A percentile compares a stretch with the other conserved stretches of the same genome.
Conservation (phyloP, 2,329 filamentous ascomycete species). For the Aspergillus viridinutans region DNA sequence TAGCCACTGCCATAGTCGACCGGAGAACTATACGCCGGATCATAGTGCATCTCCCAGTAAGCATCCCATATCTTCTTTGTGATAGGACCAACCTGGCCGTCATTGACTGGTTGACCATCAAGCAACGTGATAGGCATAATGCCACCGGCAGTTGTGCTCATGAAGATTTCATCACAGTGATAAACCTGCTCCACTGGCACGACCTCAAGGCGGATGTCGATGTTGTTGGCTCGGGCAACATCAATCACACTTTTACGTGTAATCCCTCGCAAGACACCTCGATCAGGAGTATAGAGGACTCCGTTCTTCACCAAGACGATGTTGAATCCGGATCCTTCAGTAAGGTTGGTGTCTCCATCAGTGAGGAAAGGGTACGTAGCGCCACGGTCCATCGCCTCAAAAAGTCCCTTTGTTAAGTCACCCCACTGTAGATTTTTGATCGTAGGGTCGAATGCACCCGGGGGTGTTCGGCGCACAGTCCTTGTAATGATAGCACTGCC, state of each 20-base stretch:
- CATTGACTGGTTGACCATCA: conserved; percentile 40
- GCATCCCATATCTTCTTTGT: conserved; percentile 49
- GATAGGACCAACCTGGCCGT: conserved; percentile 43
- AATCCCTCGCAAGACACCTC: conserved; percentile 47
- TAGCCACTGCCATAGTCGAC: no score
- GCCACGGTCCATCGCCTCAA: conserved; percentile 46
- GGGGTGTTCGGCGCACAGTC: conserved; percentile 40
- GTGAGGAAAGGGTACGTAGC: conserved; percentile 43
- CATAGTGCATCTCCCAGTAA: conserved; percentile 46
- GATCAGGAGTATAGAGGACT: conserved; percentile 43
- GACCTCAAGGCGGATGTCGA: no score
- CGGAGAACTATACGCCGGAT: no score
- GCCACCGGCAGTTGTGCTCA: conserved; percentile 48
- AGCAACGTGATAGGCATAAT: conserved; percentile 50
- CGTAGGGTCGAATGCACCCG: conserved; percentile 48
- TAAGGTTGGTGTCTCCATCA: no score
- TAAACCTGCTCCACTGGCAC: no score
- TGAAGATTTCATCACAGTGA: no score
- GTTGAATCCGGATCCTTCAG: no score
- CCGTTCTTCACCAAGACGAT: conserved; percentile 4
- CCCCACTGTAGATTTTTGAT: conserved; percentile 34
- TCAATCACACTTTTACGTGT: conserved; percentile 49
- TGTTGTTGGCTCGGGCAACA: conserved; percentile 42
- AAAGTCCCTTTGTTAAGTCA: conserved; percentile 43
- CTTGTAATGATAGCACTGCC: no score